Base-by-base conservation (phyloP, 1,139 yeast genomes). In the Magnusiomyces fungicola region DNA sequence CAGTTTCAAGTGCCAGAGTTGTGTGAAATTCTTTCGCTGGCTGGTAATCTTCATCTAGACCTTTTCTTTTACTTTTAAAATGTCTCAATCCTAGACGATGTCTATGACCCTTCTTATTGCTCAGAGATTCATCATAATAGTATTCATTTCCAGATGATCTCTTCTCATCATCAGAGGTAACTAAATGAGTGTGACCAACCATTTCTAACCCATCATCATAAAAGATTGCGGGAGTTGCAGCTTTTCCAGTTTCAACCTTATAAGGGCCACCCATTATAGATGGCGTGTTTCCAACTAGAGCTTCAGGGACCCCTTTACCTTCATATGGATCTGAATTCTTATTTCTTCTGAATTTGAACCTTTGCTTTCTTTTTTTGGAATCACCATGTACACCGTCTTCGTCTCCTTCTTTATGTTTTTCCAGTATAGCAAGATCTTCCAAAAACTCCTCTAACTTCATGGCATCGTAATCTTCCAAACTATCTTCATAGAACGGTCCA, bases 401-500 rank as follows among this genome's bases (percentile, higher is more conserved):
- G 30, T 27, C 12, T 27, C 7, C 30, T 7, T 32, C 36, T 32
- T 5, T 7, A n/a, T 18, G 9, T 32, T 32, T 32, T 32, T 32
- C 9, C 10, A 32, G 6, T 12, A 9, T 18, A 38, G 16, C 9
- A n/a, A 32, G 45, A 32, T 49, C 47, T 42, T 45, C 43, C 42
- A 45, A 33, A 42, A 45, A 38, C 16, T 48, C 49, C 7, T 39
- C 46, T n/a, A 50, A 25, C 16, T 45, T 45, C 50, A 48, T 50
- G n/a, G 46, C 53, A 37, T 50, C 50, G 23, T 50, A 50, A 24
- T 50, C 53, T 16, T 47, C 49, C 21, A 45, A 22, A 34, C 53
- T 45, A 30, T 50, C 53, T 21, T 50, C 53, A 29, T 45, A 50
- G 39, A 50, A 29, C 3, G 53, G 53, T 7, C 49, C 53, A 14